Evolutionary conservation across 176 grass and related monocot genomes (phyloP).

Genomic region (Canna indica): DNA sequence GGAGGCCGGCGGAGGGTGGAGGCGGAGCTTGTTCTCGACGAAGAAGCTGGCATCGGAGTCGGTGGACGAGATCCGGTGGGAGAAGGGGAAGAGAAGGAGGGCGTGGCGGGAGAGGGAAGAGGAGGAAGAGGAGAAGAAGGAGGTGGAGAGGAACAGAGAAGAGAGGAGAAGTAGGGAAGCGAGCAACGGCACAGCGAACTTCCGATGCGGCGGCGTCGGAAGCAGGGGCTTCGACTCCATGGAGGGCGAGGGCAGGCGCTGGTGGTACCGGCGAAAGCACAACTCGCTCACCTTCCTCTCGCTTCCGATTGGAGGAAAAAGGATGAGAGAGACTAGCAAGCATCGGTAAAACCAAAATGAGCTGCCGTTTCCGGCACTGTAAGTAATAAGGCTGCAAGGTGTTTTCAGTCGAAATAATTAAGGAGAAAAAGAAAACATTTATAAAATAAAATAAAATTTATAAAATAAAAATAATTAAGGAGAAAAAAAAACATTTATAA

Average conservation of each 20-base stretch:
- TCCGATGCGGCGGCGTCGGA: background rate
- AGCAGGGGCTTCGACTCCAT: background rate
- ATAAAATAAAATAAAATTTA: too few species aligned
- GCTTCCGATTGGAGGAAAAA: too few species aligned
- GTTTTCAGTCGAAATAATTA: too few species aligned
- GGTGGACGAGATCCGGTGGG: background rate
- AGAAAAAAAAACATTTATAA: too few species aligned
- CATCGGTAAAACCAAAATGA: too few species aligned
- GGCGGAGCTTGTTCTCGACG: conserved; percentile 10
- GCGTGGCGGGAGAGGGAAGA: background rate
- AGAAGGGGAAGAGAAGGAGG: conserved; percentile 3
- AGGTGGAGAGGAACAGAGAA: background rate
- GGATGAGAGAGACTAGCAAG: too few species aligned
- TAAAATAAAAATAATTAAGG: too few species aligned
- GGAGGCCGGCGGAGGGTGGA: background rate
- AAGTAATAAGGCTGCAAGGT: too few species aligned
- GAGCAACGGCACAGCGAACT: background rate
- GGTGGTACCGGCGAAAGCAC: too few species aligned
- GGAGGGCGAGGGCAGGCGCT: background rate
- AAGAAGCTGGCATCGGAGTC: background rate
- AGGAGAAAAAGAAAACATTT: too few species aligned
- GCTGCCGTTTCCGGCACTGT: too few species aligned
- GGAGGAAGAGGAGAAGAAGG: background rate
- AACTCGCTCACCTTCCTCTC: too few species aligned
- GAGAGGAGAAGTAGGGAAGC: background rate